Evolutionary conservation across 257 asterid genomes (phyloP), one percentile per base, ranked within the genome.

Genomic region (Lithospermum erythrorhizon): DNA sequence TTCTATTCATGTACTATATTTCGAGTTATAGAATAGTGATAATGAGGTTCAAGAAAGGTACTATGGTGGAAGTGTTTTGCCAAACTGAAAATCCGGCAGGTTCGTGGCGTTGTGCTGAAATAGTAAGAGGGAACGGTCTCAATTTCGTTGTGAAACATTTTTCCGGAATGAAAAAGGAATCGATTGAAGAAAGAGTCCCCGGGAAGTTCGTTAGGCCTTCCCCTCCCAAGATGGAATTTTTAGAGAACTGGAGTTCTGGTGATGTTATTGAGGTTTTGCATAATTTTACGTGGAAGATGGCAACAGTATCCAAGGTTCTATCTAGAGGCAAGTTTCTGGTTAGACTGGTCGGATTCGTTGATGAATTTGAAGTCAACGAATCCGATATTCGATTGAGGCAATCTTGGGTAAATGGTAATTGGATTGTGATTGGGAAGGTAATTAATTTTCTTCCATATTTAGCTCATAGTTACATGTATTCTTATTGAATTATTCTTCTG

Each of bases 351-450:
- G 83, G 83, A 11, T 72, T 69, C 37, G 27, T 62, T 10, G 55
- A 66, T 15, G 76, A 75, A 59, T 63, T 75, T 62, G 65, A 57
- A 48, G 78, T 78, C 21, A 21, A 47, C 55, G 69, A 57, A 58
- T 67, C 27, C 18, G 67, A 78, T 60, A 55, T 66, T 23, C 75
- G 83, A 30, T 57, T 64, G 57, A 68, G 81, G 65, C 83, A 66
- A 45, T 72, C 72, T 58, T 78, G 83, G 83, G 52, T 61, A 68
- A 63, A 72, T 24, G 81, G 64, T 2, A 51, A 57, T 65, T 78
- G 83, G 83, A 62, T 72, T 61, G 23, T 53, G 52, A 68, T 78
- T 30, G 83, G 83, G 61, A 64, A 78, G 81, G 83, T 68, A 74
- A 52, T 41, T 57, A 47, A n/a, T 27, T 47, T 23, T 19, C 17